Conservation (phyloP, 306 rosid species). For the Fragaria ananassa region DNA sequence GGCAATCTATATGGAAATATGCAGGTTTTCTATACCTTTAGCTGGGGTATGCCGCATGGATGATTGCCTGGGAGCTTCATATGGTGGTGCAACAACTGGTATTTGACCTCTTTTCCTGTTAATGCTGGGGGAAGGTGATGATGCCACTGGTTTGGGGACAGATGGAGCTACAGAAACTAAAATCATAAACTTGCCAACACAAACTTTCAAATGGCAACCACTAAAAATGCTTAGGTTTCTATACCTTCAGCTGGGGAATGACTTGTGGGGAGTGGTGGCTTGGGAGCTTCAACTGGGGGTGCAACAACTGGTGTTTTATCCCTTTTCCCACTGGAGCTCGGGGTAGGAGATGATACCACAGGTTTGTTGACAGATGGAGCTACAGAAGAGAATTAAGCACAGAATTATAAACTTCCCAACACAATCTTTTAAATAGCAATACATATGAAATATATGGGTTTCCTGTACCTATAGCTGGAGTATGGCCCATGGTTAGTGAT, state of each 20-base stretch:
- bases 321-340: conserved; percentile 31
- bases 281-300: conserved; percentile 40
- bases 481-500: conserved; percentile 33
- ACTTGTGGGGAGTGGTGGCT: conserved; percentile 34
- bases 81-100: conserved; percentile 26
- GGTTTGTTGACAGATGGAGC: conserved; percentile 8
- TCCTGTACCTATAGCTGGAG: conserved; percentile 45
- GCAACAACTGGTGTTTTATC: conserved; percentile 41
- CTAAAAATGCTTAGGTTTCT: background rate
- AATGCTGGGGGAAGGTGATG: conserved; percentile 16
- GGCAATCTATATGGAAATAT: background rate
- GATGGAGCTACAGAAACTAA: conserved; percentile 11
- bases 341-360: conserved; percentile 8
- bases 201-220: background rate
- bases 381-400: background rate
- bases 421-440: background rate
- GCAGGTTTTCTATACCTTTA: conserved; percentile 24
- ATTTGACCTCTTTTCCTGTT: conserved; percentile 5
- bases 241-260: conserved; percentile 52
- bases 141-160: conserved; percentile 1
- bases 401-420: background rate
- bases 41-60: conserved; percentile 16
- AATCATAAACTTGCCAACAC: background rate
- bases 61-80: conserved; percentile 22
- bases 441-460: background rate